These are phyloP conservation scores for Xylariaceae sp. DNA, from an alignment of 2,329 filamentous ascomycete species.

Conservation along the genomic window DNA sequence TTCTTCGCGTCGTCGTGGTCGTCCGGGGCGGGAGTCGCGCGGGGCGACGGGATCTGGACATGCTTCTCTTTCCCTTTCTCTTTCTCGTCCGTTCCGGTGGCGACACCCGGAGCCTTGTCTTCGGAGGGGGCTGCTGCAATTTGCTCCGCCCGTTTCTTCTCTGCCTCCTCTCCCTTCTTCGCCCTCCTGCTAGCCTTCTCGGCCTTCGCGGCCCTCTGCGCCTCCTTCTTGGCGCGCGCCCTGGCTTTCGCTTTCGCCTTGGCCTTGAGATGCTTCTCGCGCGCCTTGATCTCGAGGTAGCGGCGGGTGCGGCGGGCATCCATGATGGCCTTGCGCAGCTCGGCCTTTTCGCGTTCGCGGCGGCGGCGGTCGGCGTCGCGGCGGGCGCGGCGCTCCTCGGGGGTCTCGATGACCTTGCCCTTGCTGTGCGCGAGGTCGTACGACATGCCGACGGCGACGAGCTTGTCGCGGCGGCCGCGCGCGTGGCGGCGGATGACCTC, in stretches of 20 bases:
- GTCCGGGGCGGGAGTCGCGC: conserved; percentile 13
- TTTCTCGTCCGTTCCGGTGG: no score
- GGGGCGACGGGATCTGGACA: conserved; percentile 37
- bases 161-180: conserved; percentile 24
- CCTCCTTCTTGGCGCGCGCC: conserved; percentile 35
- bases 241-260: conserved; percentile 41
- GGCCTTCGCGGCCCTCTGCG: conserved; percentile 27
- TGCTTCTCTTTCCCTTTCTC: conserved; percentile 37
- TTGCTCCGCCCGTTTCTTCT: no score
- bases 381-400: conserved; percentile 51
- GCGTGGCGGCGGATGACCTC: conserved; percentile 69
- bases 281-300: conserved; percentile 43
- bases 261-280: conserved; percentile 41
- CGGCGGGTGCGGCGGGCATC: conserved; percentile 36
- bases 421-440: conserved; percentile 74
- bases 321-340: conserved; percentile 44
- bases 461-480: conserved; percentile 67
- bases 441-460: conserved; percentile 69
- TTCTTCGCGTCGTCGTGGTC: conserved; percentile 1
- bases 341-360: conserved; percentile 43
- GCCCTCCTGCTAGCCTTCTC: conserved; percentile 18
- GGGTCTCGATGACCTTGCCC: conserved; percentile 53
- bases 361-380: conserved; percentile 42
- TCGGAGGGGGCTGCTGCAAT: no score
- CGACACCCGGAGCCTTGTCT: no score